Evolutionary conservation across 495 filamentous ascomycete species (phyloP), one percentile per base, ranked within the genome.

Genomic region (Evernia prunastri): DNA sequence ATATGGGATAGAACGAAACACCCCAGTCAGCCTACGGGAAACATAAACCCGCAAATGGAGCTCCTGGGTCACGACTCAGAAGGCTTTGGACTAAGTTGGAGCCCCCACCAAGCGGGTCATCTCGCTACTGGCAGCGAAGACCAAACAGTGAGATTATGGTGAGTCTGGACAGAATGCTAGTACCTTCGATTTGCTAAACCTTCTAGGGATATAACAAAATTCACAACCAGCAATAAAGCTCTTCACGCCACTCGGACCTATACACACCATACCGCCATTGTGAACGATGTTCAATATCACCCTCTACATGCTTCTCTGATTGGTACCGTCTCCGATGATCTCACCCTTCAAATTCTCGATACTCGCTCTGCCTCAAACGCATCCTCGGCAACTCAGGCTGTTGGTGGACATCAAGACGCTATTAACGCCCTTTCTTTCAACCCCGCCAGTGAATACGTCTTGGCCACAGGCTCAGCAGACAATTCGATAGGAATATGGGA

Each of bases 1-100:
- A 86, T 99, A 65, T 99, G 92, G 76, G 95, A 99, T 76, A 86
- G 91, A 64, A 95, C 95, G 58, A 97, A 97, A 81, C 95, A 97
- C 70, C 87, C 81, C 56, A 86, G 84, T 69, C 77, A 81, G 59
- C 89, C 86, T 9, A 86, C 84, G 25, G 88, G 86, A 58, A 82
- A 79, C 58, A 86, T 89, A 33, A 88, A 86, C 70, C 86, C 90
- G 27, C 88, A 96, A 70, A 87, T 94, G 71, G 92, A 89, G 69
- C 84, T 97, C 27, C 71, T 86, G 25, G 95, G 95, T 7, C 95
- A 99, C 70, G 86, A 83, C 49, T 82, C 82, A 68, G 95, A 99
- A 78, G 95, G 95, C n/a, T 97, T 95, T 69, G 95, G 91, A 2
- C 79, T 99, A 57, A 86, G 85, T 72, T 99, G 95, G 95, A 97